These are phyloP conservation scores for Basipetospora chlamydospora DNA, from an alignment of 2,329 filamentous ascomycete genomes.

Conservation along the genomic window DNA sequence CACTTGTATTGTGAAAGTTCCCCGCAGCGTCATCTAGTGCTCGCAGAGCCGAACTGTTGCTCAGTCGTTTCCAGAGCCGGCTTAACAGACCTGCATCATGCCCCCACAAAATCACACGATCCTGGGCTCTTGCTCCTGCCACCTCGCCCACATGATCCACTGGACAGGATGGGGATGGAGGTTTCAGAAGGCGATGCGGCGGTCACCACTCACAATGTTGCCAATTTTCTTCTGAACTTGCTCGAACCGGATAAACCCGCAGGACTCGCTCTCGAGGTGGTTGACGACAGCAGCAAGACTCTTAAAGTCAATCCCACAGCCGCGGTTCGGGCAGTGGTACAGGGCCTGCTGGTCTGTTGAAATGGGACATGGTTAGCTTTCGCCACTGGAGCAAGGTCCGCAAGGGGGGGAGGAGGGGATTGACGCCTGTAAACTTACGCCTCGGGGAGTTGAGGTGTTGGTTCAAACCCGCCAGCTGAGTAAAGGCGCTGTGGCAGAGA, in stretches of 20 bases:
- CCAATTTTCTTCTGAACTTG: slow-evolving; percentile 15
- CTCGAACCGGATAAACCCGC: slow-evolving; percentile 22
- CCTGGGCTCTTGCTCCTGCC: too few species aligned
- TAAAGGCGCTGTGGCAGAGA: slow-evolving; percentile 34
- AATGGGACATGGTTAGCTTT: too few species aligned
- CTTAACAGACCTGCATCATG: too few species aligned
- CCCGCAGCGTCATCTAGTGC: too few species aligned
- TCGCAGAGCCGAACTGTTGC: too few species aligned
- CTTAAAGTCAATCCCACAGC: slow-evolving; percentile 22
- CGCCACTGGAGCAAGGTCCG: too few species aligned
- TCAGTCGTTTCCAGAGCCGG: too few species aligned
- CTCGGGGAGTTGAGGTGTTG: slow-evolving; percentile 37
- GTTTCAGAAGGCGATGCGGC: neutral
- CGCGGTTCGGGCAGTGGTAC: slow-evolving; percentile 24
- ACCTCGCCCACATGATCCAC: too few species aligned
- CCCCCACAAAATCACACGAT: too few species aligned
- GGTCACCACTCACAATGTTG: neutral
- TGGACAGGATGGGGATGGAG: too few species aligned
- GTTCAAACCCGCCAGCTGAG: slow-evolving; percentile 21
- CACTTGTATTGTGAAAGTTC: too few species aligned
- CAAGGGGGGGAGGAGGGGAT: neutral
- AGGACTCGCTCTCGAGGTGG: slow-evolving; percentile 29
- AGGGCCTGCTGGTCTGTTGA: slow-evolving; percentile 20
- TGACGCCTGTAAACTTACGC: slow-evolving; percentile 21
- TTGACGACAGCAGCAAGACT: slow-evolving; percentile 24